Evolutionary conservation across 345 rosid genomes (phyloP), one percentile per base, ranked within the genome.

Genomic region (Citrus trifoliata): DNA sequence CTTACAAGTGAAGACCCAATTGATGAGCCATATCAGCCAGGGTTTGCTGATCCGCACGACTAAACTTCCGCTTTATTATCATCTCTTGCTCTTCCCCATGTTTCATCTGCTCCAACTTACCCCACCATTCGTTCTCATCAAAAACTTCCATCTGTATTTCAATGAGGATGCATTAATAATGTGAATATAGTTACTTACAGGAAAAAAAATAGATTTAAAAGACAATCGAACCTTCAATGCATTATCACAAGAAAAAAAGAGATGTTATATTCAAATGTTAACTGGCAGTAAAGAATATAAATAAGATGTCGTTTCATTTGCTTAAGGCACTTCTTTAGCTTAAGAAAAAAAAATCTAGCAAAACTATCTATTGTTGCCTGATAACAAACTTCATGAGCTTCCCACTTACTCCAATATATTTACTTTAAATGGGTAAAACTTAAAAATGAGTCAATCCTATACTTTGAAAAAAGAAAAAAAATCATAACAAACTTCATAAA

Each of bases 1-100:
- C 97, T 89, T 92, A 95, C 99, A 95, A 93, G 92, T 93, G 83
- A 83, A 93, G 94, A 53, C 90, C 97, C 59, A 89, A 56, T 79
- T 90, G 86, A 81, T 58, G 81, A 78, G 98, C 97, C 95, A 95
- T 91, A 77, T 90, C 95, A 46, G 81, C 80, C 37, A 95, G 83
- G 27, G 76, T 84, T 80, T 95, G 90, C 82, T 90, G 99, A 80
- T 95, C 97, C 2, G 80, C 71, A 0, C 94, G 86, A 82, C 93
- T 93, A 74, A 83, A 93, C 70, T 85, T 93, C 70, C 85, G 89
- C 84, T 86, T 95, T 21, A 92, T 82, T 56, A 92, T 80, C 92
- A 92, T 78, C 87, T 93, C 99, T 80, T 90, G 95, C 76, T 88
- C 96, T 56, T 89, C 87, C 63, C 90, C 86, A 10, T 74, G 67